phyloP scores from a whole-genome alignment of 371 early-diverging fungal species.

The Umbelopsis sp. region DNA sequence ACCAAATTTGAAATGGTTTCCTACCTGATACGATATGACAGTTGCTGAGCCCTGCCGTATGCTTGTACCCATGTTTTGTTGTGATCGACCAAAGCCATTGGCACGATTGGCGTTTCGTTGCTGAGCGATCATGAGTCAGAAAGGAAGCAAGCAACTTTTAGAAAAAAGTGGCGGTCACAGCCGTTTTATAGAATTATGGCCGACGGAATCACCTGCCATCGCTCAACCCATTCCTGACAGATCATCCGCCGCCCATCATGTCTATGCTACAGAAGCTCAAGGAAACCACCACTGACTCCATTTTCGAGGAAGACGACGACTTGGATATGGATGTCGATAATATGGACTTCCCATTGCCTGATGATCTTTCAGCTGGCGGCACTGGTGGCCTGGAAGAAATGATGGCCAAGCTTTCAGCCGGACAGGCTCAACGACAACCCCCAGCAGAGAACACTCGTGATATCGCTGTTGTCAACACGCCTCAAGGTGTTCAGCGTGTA shows the following conservation, averaged over 20 bases:
- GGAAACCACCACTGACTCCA: conserved; percentile 40
- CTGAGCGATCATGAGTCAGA: conserved; percentile 15
- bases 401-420: conserved; percentile 18
- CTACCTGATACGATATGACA: conserved; percentile 51
- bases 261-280: conserved; percentile 53
- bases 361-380: conserved; percentile 25
- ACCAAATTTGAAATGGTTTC: background rate
- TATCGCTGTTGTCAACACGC: conserved; percentile 40
- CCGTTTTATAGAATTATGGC: background rate
- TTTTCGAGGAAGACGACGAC: conserved; percentile 50
- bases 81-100: conserved; percentile 9
- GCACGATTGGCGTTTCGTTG: conserved; percentile 6
- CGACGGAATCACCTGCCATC: background rate
- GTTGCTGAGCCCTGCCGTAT: conserved; percentile 17
- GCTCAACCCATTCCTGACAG: background rate
- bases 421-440: background rate
- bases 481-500: conserved; percentile 40
- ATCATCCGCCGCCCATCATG: conserved; percentile 23
- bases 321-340: conserved; percentile 65
- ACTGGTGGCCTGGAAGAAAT: conserved; percentile 10
- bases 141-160: background rate
- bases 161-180: background rate
- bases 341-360: conserved; percentile 71
- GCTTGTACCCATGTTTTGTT: background rate
- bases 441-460: conserved; percentile 8